Evolutionary conservation across 768 basidiomycete species (phyloP).

Genomic region (Saitozyma podzolica): DNA sequence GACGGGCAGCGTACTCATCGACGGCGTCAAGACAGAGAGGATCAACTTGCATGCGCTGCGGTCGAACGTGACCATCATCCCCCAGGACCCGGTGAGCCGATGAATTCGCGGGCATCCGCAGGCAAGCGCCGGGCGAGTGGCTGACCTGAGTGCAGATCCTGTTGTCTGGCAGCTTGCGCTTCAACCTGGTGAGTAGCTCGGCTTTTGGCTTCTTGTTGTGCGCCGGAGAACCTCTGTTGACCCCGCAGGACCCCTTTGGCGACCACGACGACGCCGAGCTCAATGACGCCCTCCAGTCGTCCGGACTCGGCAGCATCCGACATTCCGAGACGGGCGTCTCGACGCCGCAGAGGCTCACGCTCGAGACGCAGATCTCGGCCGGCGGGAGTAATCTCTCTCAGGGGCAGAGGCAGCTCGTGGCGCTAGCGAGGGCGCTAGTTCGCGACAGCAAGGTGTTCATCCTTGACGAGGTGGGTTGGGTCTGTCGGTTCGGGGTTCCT

Average conservation of each 20-base stretch:
- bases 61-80: conserved; percentile 65
- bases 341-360: conserved; percentile 43
- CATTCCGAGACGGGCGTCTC: conserved; percentile 16
- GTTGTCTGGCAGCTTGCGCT: conserved; percentile 61
- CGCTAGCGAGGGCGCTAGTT: conserved; percentile 63
- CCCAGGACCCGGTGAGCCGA: conserved; percentile 56
- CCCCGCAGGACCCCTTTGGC: conserved; percentile 58
- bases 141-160: conserved; percentile 54
- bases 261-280: conserved; percentile 58
- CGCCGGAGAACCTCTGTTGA: no score
- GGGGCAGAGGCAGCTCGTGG: conserved; percentile 65
- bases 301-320: conserved; percentile 34
- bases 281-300: conserved; percentile 45
- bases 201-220: not conserved
- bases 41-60: conserved; percentile 64
- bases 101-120: conserved; percentile 20
- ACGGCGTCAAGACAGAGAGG: conserved; percentile 58
- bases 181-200: conserved; percentile 54
- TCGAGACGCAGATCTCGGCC: conserved; percentile 51
- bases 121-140: conserved; percentile 25
- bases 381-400: conserved; percentile 58
- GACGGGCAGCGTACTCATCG: conserved; percentile 61
- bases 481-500: no score
- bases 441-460: conserved; percentile 63
- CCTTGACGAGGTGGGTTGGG: conserved; percentile 58